Conservation (phyloP, 768 basidiomycete species). For the Mycena pura region DNA sequence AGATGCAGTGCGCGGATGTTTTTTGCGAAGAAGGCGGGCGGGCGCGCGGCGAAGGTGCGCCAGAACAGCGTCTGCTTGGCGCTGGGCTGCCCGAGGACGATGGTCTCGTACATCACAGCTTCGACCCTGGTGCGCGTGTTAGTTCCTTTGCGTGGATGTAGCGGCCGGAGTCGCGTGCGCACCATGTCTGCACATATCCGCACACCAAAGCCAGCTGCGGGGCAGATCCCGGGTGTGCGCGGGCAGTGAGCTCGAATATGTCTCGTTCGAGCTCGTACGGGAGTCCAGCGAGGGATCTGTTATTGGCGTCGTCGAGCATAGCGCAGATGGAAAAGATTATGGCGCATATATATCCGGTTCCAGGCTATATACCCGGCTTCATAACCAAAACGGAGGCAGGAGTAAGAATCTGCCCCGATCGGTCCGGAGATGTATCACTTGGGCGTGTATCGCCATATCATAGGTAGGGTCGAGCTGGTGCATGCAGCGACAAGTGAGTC, state of each 20-base stretch:
- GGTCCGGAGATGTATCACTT: no score
- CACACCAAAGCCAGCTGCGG: conserved; percentile 35
- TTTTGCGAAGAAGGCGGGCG: conserved; percentile 36
- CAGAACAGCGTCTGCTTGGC: conserved; percentile 32
- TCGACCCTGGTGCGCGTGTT: conserved; percentile 35
- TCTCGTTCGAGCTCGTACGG: conserved; percentile 43
- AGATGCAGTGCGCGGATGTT: conserved; percentile 37
- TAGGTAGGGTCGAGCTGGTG: no score
- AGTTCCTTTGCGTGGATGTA: no score
- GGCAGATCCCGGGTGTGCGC: conserved; percentile 32
- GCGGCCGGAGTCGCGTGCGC: not conserved
- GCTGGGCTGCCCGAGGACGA: conserved; percentile 34
- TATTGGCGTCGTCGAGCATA: no score
- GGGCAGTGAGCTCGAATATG: conserved; percentile 41
- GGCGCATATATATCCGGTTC: no score
- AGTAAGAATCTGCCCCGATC: no score
- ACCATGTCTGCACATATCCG: conserved; percentile 29
- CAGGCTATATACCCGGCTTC: no score
- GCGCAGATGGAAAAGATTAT: no score
- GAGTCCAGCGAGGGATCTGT: no score
- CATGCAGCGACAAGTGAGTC: no score
- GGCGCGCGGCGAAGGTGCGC: conserved; percentile 36
- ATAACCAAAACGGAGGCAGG: no score
- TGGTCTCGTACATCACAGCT: conserved; percentile 39
- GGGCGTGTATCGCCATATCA: no score